phyloP scores from a whole-genome alignment of 768 basidiomycete species.

The Podaxis carcinomalis region DNA sequence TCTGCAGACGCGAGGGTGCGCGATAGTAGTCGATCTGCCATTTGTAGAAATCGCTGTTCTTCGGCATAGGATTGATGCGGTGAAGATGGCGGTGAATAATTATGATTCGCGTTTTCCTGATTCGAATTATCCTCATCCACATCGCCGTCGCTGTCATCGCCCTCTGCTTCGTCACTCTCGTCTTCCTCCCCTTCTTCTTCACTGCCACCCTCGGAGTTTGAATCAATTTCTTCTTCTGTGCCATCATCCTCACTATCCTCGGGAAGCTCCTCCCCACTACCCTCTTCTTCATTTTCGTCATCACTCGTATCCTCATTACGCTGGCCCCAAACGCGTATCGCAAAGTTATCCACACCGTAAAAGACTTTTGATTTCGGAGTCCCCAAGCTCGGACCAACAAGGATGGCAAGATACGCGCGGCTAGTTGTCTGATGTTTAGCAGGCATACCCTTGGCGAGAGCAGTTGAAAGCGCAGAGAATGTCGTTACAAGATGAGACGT shows the following conservation, averaged over 20 bases:
- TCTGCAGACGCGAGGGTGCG: conserved; percentile 32
- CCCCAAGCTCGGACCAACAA: conserved; percentile 62
- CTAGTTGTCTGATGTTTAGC: conserved; percentile 10
- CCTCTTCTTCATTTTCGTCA: conserved; percentile 16
- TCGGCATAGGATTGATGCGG: conserved; percentile 23
- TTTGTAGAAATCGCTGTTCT: conserved; percentile 27
- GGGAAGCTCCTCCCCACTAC: conserved; percentile 14
- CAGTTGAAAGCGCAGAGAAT: conserved; percentile 67
- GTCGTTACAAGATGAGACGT: conserved; percentile 72
- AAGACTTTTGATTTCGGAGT: conserved; percentile 59
- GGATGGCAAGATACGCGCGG: conserved; percentile 54
- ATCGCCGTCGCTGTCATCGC: neutral
- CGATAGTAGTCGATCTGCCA: conserved; percentile 31
- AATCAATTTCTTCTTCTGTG: neutral
- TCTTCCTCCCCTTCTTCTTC: conserved; percentile 11
- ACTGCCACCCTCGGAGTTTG: conserved; percentile 7
- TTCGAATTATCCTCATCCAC: conserved; percentile 10
- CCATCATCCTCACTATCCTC: conserved; percentile 17
- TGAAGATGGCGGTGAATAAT: conserved; percentile 5
- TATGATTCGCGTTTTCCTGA: neutral
- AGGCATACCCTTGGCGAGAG: conserved; percentile 37
- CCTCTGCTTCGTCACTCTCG: neutral
- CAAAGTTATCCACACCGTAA: conserved; percentile 61
- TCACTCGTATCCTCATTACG: conserved; percentile 14
- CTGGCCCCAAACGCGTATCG: conserved; percentile 40